Base-by-base conservation (phyloP, 1,139 yeast species). In the Kodamaea arcana region DNA sequence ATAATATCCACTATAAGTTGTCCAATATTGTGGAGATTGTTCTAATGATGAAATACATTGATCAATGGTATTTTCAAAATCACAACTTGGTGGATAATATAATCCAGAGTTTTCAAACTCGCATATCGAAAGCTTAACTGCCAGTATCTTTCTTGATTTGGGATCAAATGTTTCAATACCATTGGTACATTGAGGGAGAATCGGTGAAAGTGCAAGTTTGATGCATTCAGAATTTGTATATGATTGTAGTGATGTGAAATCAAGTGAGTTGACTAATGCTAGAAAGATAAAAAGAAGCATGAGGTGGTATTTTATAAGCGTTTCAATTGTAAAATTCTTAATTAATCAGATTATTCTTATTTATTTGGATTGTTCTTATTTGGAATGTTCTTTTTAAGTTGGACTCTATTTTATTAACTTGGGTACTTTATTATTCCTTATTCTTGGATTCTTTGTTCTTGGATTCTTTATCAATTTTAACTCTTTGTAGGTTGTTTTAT, bases 1-100 rank as follows among this genome's bases (percentile, higher is more conserved):
- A 44, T 73, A 77, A 43, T 77, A 70, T 0, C 83, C 83, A 43
- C 77, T 75, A 44, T 70, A 78, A 0, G 78, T 72, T 0, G 82
- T 76, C 83, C 83, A 78, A 59, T 71, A 71, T 46, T 75, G 80
- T 1, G 78, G 66, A 2, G 66, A 57, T 18, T 45, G 48, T 41
- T 75, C 75, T 31, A 76, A 44, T 1, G 60, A 52, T 2, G 43
- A 31, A 26, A 76, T 57, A 44, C 83, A 78, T 1, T 28, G 21
- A 15, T 56, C 55, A n/a, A 45, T 15, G 2, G 24, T 13, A n/a
- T 21, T 4, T 2, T 34, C 30, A 9, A 43, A 30, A 10, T 42
- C 35, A 42, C 78, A 72, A 8, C 44, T 48, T 0, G 24, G 28
- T 0, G 78, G 78, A 29, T 58, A 64, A 0, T 41, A 39, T 1